Evolutionary conservation across 441 rosid species (phyloP).

Genomic region (Erodium chrysanthum): DNA sequence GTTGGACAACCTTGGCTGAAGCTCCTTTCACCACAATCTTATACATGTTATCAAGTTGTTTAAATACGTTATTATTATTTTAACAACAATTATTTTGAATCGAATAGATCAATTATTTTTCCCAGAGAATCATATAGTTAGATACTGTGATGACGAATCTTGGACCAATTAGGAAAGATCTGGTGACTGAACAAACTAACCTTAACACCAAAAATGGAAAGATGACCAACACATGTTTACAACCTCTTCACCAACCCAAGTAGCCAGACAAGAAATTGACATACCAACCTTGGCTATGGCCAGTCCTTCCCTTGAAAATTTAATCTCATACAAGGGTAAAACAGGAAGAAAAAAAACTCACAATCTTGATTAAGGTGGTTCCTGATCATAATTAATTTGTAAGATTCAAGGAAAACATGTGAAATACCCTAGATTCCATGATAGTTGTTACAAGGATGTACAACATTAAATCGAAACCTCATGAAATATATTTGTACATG

Average conservation of each 20-base stretch:
- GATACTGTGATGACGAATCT: background rate
- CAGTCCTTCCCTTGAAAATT: background rate
- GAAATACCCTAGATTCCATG: background rate
- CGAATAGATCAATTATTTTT: too few species aligned
- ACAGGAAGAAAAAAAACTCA: too few species aligned
- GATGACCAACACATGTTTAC: background rate
- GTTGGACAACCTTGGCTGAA: too few species aligned
- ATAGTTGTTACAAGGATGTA: slow-evolving; percentile 7
- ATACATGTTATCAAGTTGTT: background rate
- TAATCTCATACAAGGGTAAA: background rate
- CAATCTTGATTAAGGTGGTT: too few species aligned
- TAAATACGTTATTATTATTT: background rate
- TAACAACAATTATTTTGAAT: too few species aligned
- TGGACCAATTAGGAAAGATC: background rate
- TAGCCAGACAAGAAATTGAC: background rate
- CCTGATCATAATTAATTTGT: too few species aligned
- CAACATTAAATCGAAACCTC: background rate
- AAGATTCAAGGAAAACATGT: too few species aligned
- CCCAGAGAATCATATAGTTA: background rate
- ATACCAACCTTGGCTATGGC: background rate
- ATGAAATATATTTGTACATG: slow-evolving; percentile 15
- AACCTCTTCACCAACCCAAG: slow-evolving; percentile 1
- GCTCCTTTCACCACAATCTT: background rate
- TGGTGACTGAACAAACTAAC: background rate
- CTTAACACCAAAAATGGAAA: background rate